Evolutionary conservation across 1,139 yeast genomes (phyloP).

Genomic region (Protomyces inundatus): DNA sequence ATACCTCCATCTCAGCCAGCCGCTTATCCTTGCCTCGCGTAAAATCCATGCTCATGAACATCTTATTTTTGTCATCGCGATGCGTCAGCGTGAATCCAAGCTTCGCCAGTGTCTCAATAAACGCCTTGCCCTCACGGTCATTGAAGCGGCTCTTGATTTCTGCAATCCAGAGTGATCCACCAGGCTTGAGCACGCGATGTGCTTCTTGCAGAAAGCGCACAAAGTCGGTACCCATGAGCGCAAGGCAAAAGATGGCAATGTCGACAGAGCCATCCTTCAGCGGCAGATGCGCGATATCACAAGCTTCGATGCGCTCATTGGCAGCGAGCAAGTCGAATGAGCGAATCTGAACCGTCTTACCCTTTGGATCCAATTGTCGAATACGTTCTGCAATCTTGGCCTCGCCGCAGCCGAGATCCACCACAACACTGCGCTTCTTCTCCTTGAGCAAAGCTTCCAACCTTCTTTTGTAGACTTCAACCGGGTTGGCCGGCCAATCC

Average conservation of each 20-base stretch:
- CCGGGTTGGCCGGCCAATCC: conserved; percentile 98
- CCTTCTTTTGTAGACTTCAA: conserved; percentile 74
- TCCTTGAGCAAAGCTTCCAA: conserved; percentile 47
- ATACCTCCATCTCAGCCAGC: conserved; percentile 52
- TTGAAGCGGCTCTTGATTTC: conserved; percentile 89
- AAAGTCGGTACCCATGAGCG: conserved; percentile 96
- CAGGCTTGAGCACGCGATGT: conserved; percentile 71
- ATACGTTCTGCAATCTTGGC: conserved; percentile 55
- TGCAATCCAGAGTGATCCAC: conserved; percentile 95
- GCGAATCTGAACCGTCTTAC: conserved; percentile 55
- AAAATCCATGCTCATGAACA: conserved; percentile 92
- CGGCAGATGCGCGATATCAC: conserved; percentile 90
- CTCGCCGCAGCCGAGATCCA: conserved; percentile 99
- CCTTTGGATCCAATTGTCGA: conserved; percentile 38
- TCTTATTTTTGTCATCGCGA: conserved; percentile 81
- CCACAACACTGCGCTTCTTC: conserved; percentile 43
- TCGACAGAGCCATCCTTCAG: conserved; percentile 70
- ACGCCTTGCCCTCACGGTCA: conserved; percentile 57
- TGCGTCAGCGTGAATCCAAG: conserved; percentile 81
- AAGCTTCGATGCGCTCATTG: conserved; percentile 85
- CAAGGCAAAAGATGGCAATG: conserved; percentile 82
- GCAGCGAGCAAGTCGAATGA: conserved; percentile 86
- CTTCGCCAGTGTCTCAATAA: conserved; percentile 67
- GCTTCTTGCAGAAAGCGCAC: conserved; percentile 89
- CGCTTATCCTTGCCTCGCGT: conserved; percentile 50